These are phyloP conservation scores for Urostyla sp. DNA, from an alignment of 73 alveolate species.

Conservation along the genomic window DNA sequence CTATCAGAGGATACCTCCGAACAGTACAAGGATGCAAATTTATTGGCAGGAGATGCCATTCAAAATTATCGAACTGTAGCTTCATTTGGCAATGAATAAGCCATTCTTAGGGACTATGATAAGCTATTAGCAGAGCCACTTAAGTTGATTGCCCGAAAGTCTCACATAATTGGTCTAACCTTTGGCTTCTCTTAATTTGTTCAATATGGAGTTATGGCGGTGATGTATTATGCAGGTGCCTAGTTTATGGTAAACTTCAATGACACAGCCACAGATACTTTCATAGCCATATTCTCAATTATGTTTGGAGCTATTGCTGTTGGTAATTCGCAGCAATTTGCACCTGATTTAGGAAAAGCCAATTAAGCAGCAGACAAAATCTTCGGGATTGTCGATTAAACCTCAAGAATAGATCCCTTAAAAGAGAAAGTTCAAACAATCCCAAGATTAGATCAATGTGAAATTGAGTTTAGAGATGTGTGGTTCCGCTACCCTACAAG, in stretches of 20 bases:
- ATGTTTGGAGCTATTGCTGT: constrained; percentile 86
- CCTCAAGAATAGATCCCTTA: constrained; percentile 36
- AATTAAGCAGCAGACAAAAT: constrained; percentile 79
- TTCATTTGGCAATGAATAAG: constrained; percentile 85
- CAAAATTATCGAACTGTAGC: constrained; percentile 87
- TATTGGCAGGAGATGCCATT: constrained; percentile 84
- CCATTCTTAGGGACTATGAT: constrained; percentile 72
- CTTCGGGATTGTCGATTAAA: constrained; percentile 68
- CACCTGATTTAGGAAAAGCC: constrained; percentile 86
- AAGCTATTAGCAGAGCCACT: constrained; percentile 53
- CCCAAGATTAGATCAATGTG: constrained; percentile 40
- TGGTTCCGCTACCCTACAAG: constrained; percentile 82
- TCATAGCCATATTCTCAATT: constrained; percentile 78
- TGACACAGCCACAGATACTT: constrained; percentile 76
- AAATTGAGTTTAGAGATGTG: constrained; percentile 75
- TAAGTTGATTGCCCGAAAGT: constrained; percentile 48
- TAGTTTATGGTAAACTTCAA: constrained; percentile 54
- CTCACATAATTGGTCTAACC: constrained; percentile 69
- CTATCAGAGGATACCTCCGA: constrained; percentile 6
- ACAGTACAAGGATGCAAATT: constrained; percentile 85
- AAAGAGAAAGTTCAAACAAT: not conserved
- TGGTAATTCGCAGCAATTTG: constrained; percentile 80
- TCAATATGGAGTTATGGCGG: constrained; percentile 82
- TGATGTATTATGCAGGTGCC: constrained; percentile 63
- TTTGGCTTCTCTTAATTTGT: constrained; percentile 81